Base-by-base conservation (phyloP, 1,284 basidiomycete species). In the Fomitopsis betulina region DNA sequence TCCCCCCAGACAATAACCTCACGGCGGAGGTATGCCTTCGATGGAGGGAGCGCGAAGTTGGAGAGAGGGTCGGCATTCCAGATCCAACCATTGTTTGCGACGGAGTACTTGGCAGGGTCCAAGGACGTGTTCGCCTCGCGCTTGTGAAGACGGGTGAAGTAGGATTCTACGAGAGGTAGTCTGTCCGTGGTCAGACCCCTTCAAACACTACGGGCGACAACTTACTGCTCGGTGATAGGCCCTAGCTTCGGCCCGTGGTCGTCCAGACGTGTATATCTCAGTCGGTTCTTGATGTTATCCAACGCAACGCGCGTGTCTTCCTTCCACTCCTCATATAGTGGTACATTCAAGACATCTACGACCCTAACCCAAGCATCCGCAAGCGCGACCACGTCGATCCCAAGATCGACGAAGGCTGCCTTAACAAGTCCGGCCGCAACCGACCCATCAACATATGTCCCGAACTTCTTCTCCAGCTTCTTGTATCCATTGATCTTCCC, bases 71-170 rank as follows among this genome's bases (percentile, higher is more conserved):
- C 89, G 2, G 96, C 96, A 59, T 91, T 81, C 96, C 96, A 99
- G 66, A 99, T 96, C 96, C 96, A 99, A 7, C 96, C 96, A 68
- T 99, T 99, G 75, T 98, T 98, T 5, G 96, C 96, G 32, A 98
- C 76, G 0, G 91, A 88, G 67, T 95, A 91, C 9, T 83, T 78
- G 21, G 80, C 70, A 2, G 89, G 84, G 58, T 94, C 86, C 51
- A 84, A 80, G 53, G 83, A 73, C 1, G 83, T 82, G 23, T 75
- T 78, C 6, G 80, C 76, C 9, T 83, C 76, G 12, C 49, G 37
- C 38, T 27, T n/a, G 33, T 55, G 13, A 17, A 96, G 72, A 45
- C 94, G 88, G 1, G 94, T 97, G 73, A 98, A 98, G 74, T 96
- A 96, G 1, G 82, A 76, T 69, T 97, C 95, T 47, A 93, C 87